Evolutionary conservation across 208 protist species (phyloP).

Genomic region (Acanthamoeba rhysodes): DNA sequence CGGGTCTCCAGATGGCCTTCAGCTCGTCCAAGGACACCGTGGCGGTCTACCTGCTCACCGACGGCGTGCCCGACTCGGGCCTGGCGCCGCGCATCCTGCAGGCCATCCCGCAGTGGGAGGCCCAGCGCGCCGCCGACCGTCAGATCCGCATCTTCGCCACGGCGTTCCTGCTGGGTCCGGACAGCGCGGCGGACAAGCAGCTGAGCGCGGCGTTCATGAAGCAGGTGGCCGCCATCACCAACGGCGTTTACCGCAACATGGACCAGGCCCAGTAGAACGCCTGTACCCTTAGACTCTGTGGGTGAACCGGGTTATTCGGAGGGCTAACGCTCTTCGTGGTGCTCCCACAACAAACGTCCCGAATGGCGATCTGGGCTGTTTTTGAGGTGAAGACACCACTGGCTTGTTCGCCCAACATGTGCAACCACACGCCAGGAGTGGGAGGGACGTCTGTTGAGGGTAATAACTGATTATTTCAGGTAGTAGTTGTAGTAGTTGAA

Average conservation of each 20-base stretch:
- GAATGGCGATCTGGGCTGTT: too few relatives aligned
- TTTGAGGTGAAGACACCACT: too few relatives aligned
- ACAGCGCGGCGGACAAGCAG: not conserved
- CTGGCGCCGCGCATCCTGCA: not conserved
- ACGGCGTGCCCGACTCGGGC: slow-evolving; percentile 2
- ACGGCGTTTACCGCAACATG: slow-evolving; percentile 54
- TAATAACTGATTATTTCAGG: too few relatives aligned
- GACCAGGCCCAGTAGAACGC: not conserved
- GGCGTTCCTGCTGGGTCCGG: slow-evolving; percentile 40
- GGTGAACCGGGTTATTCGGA: too few relatives aligned
- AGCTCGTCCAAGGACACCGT: not conserved
- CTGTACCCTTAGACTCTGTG: too few relatives aligned
- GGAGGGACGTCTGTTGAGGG: too few relatives aligned
- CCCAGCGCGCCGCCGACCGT: not conserved
- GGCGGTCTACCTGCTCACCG: not conserved
- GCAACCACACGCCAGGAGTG: too few relatives aligned
- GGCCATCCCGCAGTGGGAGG: not conserved
- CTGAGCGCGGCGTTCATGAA: slow-evolving; percentile 43
- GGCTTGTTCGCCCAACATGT: too few relatives aligned
- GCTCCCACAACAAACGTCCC: too few relatives aligned
- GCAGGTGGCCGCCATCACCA: slow-evolving; percentile 48
- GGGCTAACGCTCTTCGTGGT: too few relatives aligned
- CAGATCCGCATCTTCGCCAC: slow-evolving; percentile 43
- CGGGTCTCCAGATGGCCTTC: not conserved
- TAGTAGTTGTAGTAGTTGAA: too few relatives aligned